Conservation (phyloP, 2,329 filamentous ascomycete species). For the Ceratocystis colombiana region DNA sequence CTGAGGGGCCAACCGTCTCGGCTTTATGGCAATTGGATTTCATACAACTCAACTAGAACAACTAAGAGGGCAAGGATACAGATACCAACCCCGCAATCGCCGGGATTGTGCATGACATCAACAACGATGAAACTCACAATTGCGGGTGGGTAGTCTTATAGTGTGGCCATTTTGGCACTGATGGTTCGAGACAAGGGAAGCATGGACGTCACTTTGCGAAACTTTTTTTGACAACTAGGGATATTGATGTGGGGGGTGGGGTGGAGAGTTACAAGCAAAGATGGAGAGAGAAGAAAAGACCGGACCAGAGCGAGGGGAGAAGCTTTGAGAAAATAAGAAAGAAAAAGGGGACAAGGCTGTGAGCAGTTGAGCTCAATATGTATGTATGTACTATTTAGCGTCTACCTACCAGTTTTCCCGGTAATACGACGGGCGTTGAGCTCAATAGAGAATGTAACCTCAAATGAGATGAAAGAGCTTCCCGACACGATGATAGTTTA, state of each 20-base stretch:
- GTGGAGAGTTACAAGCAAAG: not conserved
- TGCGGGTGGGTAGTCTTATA: conserved; percentile 11
- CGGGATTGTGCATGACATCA: conserved; percentile 17
- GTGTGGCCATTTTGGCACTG: conserved; percentile 17
- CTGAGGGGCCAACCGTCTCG: not conserved
- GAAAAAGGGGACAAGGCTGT: conserved; percentile 3
- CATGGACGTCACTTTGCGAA: conserved; percentile 10
- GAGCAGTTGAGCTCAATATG: too few species aligned
- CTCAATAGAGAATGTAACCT: not conserved
- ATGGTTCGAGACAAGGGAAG: conserved; percentile 13
- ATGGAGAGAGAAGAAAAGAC: not conserved
- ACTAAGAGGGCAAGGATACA: not conserved
- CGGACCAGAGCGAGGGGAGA: not conserved
- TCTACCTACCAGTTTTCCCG: too few species aligned
- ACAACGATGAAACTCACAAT: conserved; percentile 13
- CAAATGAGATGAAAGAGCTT: not conserved
- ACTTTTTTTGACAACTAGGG: conserved; percentile 12
- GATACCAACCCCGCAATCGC: conserved; percentile 14
- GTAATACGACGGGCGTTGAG: too few species aligned
- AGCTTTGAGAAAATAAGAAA: conserved; percentile 7
- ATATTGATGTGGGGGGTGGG: not conserved
- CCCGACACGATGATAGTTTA: not conserved
- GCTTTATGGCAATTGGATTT: conserved; percentile 1
- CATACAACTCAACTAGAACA: not conserved
- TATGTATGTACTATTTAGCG: too few species aligned